A percentile compares a stretch with the other conserved stretches of the same genome.
Evolutionary conservation across 1,284 basidiomycete species (phyloP).

Genomic region (Naganishia sp.): DNA sequence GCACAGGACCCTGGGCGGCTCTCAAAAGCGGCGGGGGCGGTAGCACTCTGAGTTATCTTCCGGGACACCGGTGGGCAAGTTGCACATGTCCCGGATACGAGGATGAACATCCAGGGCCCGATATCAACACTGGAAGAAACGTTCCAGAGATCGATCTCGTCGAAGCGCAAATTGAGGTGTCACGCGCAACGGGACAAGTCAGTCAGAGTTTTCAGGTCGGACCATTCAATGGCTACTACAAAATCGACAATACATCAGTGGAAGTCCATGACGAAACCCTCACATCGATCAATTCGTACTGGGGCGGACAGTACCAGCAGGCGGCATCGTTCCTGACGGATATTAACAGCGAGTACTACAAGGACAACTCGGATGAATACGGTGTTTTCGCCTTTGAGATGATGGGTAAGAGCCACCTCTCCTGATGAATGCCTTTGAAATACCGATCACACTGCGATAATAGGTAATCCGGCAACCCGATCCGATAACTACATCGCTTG

Average conservation of each 20-base stretch:
- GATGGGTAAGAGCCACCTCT: neutral
- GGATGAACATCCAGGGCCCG: conserved; percentile 67
- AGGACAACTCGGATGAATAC: conserved; percentile 41
- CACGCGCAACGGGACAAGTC: conserved; percentile 50
- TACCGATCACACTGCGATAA: conserved; percentile 60
- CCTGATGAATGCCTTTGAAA: conserved; percentile 40
- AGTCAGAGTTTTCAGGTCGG: conserved; percentile 60
- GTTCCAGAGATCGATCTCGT: conserved; percentile 70
- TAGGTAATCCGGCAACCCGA: conserved; percentile 61
- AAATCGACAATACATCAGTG: conserved; percentile 61
- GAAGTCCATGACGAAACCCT: conserved; percentile 51
- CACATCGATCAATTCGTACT: conserved; percentile 71
- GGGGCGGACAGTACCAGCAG: conserved; percentile 76
- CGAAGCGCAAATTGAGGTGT: conserved; percentile 58
- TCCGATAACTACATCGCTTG: conserved; percentile 67
- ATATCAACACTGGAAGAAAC: conserved; percentile 58
- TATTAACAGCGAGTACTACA: conserved; percentile 56
- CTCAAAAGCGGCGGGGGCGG: conserved; percentile 44
- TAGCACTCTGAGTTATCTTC: conserved; percentile 51
- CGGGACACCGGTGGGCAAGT: conserved; percentile 59
- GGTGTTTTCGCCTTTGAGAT: conserved; percentile 65
- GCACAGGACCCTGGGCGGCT: conserved; percentile 49
- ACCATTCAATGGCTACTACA: conserved; percentile 67
- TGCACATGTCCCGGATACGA: conserved; percentile 58
- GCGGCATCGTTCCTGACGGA: conserved; percentile 69